These are phyloP conservation scores for Hyparrhenia diplandra DNA, from an alignment of 176 grass and related monocot species.

Conservation along the genomic window DNA sequence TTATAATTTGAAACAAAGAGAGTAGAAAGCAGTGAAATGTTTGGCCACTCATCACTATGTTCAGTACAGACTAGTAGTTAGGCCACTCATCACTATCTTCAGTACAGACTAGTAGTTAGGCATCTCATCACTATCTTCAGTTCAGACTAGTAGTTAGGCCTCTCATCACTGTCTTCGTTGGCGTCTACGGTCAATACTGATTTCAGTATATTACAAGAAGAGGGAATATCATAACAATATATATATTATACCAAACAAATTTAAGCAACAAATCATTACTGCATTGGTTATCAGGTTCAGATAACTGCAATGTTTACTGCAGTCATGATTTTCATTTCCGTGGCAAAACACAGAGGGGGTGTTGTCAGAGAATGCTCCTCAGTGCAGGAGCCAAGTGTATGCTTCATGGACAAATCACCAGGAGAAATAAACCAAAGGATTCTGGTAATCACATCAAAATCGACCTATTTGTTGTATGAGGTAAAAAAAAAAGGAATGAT, in stretches of 20 bases:
- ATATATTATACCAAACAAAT: neutral
- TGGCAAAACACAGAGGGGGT: neutral
- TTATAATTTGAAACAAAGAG: neutral
- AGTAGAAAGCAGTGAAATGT: neutral
- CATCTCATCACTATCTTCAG: no score
- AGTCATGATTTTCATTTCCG: neutral
- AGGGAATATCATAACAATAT: neutral
- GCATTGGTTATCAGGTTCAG: neutral
- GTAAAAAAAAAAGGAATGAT: neutral
- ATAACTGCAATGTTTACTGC: neutral
- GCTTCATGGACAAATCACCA: slow-evolving; percentile 14
- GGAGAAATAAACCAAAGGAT: neutral
- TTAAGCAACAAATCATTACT: neutral
- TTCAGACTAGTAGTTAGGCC: neutral
- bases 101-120: no score
- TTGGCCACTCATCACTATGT: neutral
- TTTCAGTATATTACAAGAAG: neutral
- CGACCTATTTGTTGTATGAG: slow-evolving; percentile 15
- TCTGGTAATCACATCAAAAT: slow-evolving; percentile 32
- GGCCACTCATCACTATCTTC: no score
- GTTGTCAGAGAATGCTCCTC: neutral
- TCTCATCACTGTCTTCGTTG: no score
- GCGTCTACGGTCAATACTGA: no score
- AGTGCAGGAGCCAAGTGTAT: neutral
- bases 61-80: neutral